Base-by-base conservation (phyloP, 208 protist genomes). In the Leishmania major region DNA sequence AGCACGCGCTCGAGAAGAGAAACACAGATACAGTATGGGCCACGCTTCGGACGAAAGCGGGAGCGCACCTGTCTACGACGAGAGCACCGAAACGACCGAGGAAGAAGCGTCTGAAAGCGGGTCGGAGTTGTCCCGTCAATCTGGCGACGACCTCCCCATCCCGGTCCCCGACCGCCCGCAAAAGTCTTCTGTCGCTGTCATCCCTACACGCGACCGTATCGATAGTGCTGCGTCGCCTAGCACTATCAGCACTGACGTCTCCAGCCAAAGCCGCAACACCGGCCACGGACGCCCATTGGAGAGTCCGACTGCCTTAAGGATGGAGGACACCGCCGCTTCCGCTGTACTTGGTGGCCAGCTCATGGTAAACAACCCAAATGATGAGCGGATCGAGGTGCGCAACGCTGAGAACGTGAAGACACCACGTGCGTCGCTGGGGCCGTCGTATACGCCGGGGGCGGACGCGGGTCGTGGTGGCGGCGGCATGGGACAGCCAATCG, bases 291-390 rank as follows among this genome's bases (percentile, higher is more conserved):
- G 73, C 73, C 37, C 47, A 35, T 75, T 70, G 31, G 80, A 77
- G 55, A 45, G 64, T 67, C 40, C 72, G 60, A 66, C 64, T 17
- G 74, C 71, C 25, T 31, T 73, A 51, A 73, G 73, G 15, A 53
- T 82, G 45, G 55, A 77, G 37, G 64, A 28, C 5, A 35, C 69
- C 28, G 40, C 60, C 3, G 47, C 19, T 31, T 60, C 81, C 4
- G 82, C 75, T 13, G 86, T 79, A n/a, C 78, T 40, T 40, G 89
- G 84, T 45, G 81, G 84, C 1, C 82, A 84, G 59, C 70, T 95
- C 28, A 88, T 98, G 40, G 53, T 51, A 47, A 98, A 98, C 89
- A 92, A 98, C 78, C 93, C 93, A 0, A 97, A 94, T 84, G 97
- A 98, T 83, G 97, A 98, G 84, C 84, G 90, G 2, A 80, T 98